Conservation (phyloP, 768 basidiomycete genomes). For the Xerocomellus chrysenteron region DNA sequence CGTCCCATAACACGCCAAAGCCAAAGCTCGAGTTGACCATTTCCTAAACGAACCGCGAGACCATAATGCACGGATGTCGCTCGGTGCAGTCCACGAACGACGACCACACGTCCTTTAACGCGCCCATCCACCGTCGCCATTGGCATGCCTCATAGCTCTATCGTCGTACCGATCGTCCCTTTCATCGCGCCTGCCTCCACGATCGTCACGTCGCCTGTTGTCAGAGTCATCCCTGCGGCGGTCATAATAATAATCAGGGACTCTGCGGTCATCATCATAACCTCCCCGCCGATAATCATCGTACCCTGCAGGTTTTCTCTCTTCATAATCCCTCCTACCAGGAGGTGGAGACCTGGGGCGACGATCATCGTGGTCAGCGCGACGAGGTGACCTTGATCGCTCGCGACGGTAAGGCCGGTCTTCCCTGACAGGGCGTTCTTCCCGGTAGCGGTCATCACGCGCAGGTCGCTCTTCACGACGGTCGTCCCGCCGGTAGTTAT, state of each 20-base stretch:
- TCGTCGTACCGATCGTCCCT: conserved; percentile 83
- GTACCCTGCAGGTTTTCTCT: conserved; percentile 89
- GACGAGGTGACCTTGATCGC: conserved; percentile 81
- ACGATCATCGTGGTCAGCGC: conserved; percentile 71
- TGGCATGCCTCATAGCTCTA: conserved; percentile 66
- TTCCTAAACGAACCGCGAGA: conserved; percentile 51
- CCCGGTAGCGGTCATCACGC: conserved; percentile 59
- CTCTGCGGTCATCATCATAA: conserved; percentile 77
- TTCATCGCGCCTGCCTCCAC: conserved; percentile 76
- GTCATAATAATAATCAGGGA: conserved; percentile 84
- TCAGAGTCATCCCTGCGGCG: conserved; percentile 80
- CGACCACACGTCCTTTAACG: conserved; percentile 53
- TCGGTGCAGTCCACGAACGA: conserved; percentile 35
- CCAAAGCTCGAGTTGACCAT: conserved; percentile 41
- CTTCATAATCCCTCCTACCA: conserved; percentile 76
- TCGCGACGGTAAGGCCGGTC: conserved; percentile 64
- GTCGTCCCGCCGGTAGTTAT: conserved; percentile 77
- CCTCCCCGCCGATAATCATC: conserved; percentile 85
- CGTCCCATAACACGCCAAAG: conserved; percentile 38
- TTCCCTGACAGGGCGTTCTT: conserved; percentile 55
- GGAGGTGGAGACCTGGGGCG: conserved; percentile 77
- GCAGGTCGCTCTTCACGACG: conserved; percentile 56
- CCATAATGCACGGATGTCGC: conserved; percentile 33
- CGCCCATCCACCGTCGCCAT: conserved; percentile 77
- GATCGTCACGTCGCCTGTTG: conserved; percentile 58